Evolutionary conservation across 164 flowering plant species (phyloP).

Genomic region (Dillenia suffruticosa): DNA sequence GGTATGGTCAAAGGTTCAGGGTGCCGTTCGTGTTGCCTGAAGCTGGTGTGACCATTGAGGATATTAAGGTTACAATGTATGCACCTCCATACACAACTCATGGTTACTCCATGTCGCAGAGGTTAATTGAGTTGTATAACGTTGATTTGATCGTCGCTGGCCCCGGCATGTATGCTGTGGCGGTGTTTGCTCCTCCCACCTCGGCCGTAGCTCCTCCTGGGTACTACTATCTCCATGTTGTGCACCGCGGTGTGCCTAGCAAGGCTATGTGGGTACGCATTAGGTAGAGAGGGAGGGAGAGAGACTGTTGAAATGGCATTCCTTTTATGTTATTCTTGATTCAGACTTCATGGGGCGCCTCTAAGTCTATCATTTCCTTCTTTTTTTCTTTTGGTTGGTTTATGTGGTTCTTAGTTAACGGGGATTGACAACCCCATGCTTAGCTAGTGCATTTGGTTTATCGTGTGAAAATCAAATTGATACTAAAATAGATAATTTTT

Average conservation of each 20-base stretch:
- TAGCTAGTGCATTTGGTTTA: too few relatives aligned
- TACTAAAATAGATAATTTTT: too few relatives aligned
- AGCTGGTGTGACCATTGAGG: neutral
- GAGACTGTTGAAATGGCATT: neutral
- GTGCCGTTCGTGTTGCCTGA: conserved; percentile 13
- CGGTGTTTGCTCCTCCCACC: conserved; percentile 38
- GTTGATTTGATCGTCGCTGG: neutral
- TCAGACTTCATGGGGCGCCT: too few relatives aligned
- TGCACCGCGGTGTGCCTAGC: conserved; percentile 55
- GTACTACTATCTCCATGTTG: conserved; percentile 52
- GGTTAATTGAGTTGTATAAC: conserved; percentile 38
- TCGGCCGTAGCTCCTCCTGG: conserved; percentile 65
- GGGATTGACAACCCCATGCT: too few relatives aligned
- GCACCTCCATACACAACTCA: conserved; percentile 83
- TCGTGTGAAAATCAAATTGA: too few relatives aligned
- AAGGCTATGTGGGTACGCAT: conserved; percentile 50
- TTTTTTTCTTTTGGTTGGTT: too few relatives aligned
- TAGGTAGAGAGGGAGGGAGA: conserved; percentile 4
- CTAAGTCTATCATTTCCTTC: too few relatives aligned
- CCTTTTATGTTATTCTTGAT: too few relatives aligned
- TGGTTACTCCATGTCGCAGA: conserved; percentile 66
- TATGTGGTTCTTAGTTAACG: too few relatives aligned
- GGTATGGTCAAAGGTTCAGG: conserved; percentile 26
- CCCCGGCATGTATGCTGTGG: neutral
- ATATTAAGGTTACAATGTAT: conserved; percentile 51